These are phyloP conservation scores for Calonectria pseudoreteaudii DNA, from an alignment of 2,329 filamentous ascomycete species.

Conservation along the genomic window DNA sequence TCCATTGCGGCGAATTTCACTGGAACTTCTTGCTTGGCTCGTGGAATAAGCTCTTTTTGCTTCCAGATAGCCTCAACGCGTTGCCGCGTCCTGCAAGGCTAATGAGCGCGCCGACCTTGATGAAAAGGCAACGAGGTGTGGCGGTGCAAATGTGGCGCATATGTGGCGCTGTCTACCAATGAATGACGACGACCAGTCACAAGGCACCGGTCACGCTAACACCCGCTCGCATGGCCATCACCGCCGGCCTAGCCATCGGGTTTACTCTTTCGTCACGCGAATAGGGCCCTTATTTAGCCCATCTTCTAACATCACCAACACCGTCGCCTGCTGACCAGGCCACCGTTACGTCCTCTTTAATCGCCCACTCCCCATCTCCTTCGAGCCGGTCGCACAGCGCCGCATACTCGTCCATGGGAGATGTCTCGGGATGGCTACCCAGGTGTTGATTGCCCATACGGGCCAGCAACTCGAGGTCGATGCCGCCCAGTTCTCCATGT, in stretches of 20 bases:
- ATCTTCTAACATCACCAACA: constrained; percentile 23
- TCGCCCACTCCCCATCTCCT: constrained; percentile 23
- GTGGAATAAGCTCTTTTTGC: not conserved
- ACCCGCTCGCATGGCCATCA: constrained; percentile 38
- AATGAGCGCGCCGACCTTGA: not conserved
- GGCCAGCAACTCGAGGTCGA: constrained; percentile 88
- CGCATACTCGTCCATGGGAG: constrained; percentile 49
- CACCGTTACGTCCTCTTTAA: constrained; percentile 27
- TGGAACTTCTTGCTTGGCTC: not conserved
- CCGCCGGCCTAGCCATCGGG: constrained; percentile 23
- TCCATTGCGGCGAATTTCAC: constrained; percentile 38
- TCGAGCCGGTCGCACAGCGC: constrained; percentile 40
- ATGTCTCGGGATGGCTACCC: constrained; percentile 83
- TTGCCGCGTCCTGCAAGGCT: constrained; percentile 11
- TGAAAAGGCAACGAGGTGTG: constrained; percentile 17
- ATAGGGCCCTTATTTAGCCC: constrained; percentile 27
- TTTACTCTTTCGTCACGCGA: constrained; percentile 42
- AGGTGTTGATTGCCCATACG: constrained; percentile 92
- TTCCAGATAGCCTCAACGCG: constrained; percentile 10
- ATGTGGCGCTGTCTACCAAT: constrained; percentile 36
- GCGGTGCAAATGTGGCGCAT: constrained; percentile 32
- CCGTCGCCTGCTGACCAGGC: constrained; percentile 27
- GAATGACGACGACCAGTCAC: constrained; percentile 40
- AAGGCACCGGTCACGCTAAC: constrained; percentile 48
- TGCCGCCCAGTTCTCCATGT: constrained; percentile 80